Percentiles rank a stretch among this genome's conserved stretches.
phyloP scores from a whole-genome alignment of 2,329 filamentous ascomycete genomes.

The Venturia carpophila region DNA sequence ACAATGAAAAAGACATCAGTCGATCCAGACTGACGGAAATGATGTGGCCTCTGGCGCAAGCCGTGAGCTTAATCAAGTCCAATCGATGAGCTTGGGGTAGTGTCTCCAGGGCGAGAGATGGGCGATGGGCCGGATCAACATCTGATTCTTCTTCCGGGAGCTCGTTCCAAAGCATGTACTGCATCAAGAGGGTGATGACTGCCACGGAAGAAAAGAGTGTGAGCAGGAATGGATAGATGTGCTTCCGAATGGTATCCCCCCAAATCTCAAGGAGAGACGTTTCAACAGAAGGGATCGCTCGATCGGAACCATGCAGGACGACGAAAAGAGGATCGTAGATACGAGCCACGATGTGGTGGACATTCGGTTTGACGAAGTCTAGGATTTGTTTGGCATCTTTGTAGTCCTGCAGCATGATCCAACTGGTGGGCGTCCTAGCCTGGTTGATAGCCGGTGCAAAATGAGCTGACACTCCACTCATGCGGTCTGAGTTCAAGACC shows the following conservation, averaged over 20 bases:
- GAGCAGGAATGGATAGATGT: conserved; percentile 60
- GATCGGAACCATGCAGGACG: conserved; percentile 60
- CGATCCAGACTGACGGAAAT: conserved; percentile 65
- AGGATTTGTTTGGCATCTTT: conserved; percentile 71
- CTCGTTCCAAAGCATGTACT: conserved; percentile 64
- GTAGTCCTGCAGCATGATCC: conserved; percentile 70
- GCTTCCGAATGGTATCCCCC: conserved; percentile 47
- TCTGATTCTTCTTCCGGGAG: conserved; percentile 33
- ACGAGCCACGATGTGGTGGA: conserved; percentile 63
- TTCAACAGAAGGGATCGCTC: conserved; percentile 44
- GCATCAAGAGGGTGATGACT: conserved; percentile 62
- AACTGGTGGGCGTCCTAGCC: conserved; percentile 66
- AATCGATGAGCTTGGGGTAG: conserved; percentile 57
- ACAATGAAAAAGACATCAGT: conserved; percentile 54
- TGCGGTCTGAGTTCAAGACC: conserved; percentile 20
- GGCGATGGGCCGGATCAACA: conserved; percentile 37
- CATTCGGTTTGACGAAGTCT: conserved; percentile 62
- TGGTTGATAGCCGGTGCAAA: conserved; percentile 55
- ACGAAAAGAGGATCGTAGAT: conserved; percentile 70
- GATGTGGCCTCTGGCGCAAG: conserved; percentile 56
- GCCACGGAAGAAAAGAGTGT: conserved; percentile 56
- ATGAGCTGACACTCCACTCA: neutral
- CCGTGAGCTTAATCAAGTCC: conserved; percentile 58
- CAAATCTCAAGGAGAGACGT: conserved; percentile 47
- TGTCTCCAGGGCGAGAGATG: conserved; percentile 52